Conservation (phyloP, 305 asterid genomes). For the Fraxinus latifolia region DNA sequence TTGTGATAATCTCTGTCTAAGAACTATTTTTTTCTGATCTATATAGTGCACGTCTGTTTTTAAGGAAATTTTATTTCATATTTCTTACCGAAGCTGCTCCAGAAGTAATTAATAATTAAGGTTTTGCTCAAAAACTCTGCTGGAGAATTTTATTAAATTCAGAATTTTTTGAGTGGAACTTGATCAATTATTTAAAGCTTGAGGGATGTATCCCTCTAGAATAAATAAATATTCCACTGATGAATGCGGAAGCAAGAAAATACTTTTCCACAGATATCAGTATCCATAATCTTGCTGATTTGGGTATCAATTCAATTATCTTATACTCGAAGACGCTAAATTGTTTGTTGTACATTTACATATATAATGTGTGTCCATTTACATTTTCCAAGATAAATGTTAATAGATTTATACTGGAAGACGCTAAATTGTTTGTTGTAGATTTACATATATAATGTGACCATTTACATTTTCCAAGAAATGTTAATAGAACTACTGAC, state of each 20-base stretch:
- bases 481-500: background rate
- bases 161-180: background rate
- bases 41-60: background rate
- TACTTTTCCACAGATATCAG: background rate
- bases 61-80: background rate
- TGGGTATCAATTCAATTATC: background rate
- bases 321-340: slow-evolving; percentile 3
- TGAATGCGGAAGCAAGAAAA: slow-evolving; percentile 4
- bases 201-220: background rate
- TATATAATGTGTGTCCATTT: background rate
- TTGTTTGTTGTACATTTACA: background rate
- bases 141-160: background rate
- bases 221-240: background rate
- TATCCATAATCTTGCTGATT: background rate
- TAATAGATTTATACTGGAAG: slow-evolving; percentile 1
- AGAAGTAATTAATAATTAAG: background rate
- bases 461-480: slow-evolving; percentile 14
- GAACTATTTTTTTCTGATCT: background rate
- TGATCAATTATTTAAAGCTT: background rate
- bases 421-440: slow-evolving; percentile 2
- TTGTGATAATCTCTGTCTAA: background rate
- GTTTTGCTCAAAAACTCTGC: background rate
- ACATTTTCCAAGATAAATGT: slow-evolving; percentile 13
- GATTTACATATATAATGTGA: background rate
- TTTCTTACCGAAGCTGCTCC: background rate